Evolutionary conservation across 2,329 filamentous ascomycete species (phyloP).

Genomic region (Aureobasidium leucospermi): DNA sequence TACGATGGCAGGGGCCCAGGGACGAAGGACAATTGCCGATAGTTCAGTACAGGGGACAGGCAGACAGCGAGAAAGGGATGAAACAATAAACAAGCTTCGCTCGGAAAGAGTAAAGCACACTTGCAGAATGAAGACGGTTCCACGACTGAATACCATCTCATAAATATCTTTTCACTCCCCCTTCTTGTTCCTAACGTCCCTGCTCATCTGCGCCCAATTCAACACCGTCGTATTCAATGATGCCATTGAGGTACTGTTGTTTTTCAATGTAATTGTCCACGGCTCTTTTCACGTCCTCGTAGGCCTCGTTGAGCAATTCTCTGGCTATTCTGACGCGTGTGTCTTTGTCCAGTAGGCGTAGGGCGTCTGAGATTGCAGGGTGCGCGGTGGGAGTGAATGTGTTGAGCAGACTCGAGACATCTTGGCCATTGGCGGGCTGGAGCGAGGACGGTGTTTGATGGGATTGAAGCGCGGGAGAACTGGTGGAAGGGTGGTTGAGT

Average conservation of each 20-base stretch:
- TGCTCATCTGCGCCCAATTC: background rate
- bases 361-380: background rate
- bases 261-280: constrained; percentile 12
- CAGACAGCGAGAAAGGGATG: too few species aligned
- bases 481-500: background rate
- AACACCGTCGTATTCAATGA: background rate
- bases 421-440: background rate
- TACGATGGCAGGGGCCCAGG: too few species aligned
- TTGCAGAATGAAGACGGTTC: too few species aligned
- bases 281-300: constrained; percentile 7
- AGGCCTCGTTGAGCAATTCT: constrained; percentile 7
- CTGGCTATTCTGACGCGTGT: constrained; percentile 4
- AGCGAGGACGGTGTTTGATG: background rate
- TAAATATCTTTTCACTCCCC: background rate
- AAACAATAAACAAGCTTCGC: too few species aligned
- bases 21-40: too few species aligned
- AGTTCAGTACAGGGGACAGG: too few species aligned
- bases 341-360: constrained; percentile 3
- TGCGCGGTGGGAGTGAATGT: background rate
- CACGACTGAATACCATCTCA: too few species aligned
- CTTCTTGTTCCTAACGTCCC: background rate
- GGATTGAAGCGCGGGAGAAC: background rate
- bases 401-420: background rate
- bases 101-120: too few species aligned
- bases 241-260: constrained; percentile 1